A percentile compares a stretch with the other conserved stretches of the same genome.
Evolutionary conservation across 1,284 basidiomycete genomes (phyloP).

Genomic region (Rhodotorula sp.): DNA sequence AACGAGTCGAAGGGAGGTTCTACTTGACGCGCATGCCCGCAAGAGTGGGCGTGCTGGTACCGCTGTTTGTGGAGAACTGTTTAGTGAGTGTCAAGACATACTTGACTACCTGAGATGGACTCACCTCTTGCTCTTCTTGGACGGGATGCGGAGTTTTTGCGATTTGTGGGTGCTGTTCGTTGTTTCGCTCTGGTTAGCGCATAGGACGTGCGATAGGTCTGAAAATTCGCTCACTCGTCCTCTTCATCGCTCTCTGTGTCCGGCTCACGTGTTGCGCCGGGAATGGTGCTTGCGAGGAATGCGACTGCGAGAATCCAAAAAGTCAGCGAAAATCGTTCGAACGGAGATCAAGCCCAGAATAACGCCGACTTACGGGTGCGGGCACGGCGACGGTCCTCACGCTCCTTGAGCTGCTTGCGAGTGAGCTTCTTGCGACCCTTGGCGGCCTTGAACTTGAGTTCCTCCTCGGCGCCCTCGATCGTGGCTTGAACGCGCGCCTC

Average conservation of each 20-base stretch:
- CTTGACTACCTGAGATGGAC: neutral
- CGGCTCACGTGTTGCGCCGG: conserved; percentile 59
- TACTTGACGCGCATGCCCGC: conserved; percentile 2
- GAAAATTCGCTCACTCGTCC: conserved; percentile 17
- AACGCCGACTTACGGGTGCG: conserved; percentile 30
- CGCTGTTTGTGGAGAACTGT: neutral
- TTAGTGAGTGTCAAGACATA: neutral
- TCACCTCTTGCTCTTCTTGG: conserved; percentile 7
- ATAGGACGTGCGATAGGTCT: too few relatives aligned
- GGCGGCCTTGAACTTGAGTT: conserved; percentile 47
- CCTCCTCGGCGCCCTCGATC: conserved; percentile 27
- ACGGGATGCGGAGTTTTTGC: conserved; percentile 2
- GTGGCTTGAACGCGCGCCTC: conserved; percentile 44
- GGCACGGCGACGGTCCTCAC: conserved; percentile 39
- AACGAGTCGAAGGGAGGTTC: neutral
- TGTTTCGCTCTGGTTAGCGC: neutral
- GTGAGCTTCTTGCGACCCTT: conserved; percentile 90
- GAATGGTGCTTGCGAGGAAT: conserved; percentile 65
- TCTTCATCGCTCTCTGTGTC: conserved; percentile 45
- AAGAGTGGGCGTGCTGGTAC: neutral
- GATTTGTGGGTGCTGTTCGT: neutral
- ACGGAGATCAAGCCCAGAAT: too few relatives aligned
- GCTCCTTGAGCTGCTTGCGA: conserved; percentile 79
- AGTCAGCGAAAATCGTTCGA: conserved; percentile 62
- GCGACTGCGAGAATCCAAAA: conserved; percentile 71